Percentiles rank a stretch among this genome's conserved stretches.
Evolutionary conservation across 352 stramenopile species (phyloP).

Genomic region (Globisporangium sylvaticum): DNA sequence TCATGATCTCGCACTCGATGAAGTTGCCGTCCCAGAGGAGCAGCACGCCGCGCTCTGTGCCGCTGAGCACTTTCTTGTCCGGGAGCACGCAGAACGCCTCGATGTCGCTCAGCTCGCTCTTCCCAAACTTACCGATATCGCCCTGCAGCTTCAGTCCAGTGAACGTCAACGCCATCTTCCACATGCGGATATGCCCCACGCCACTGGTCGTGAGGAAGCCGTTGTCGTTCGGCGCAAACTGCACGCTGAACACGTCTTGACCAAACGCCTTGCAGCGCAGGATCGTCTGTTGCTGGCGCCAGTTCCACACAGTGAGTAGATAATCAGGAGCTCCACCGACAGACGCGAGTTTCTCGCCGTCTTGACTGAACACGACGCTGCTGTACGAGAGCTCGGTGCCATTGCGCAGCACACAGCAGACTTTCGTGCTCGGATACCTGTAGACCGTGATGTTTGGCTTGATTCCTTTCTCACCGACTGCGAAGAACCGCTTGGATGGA

Average conservation of each 20-base stretch:
- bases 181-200: constrained; percentile 94
- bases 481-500: constrained; percentile 68
- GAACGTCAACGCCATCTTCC: constrained; percentile 95
- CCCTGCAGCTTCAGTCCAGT: constrained; percentile 95
- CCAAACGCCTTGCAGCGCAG: constrained; percentile 92
- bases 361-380: constrained; percentile 65
- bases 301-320: constrained; percentile 92
- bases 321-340: constrained; percentile 88
- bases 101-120: constrained; percentile 92
- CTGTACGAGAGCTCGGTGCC: constrained; percentile 85
- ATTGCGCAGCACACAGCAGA: constrained; percentile 73
- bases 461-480: constrained; percentile 85
- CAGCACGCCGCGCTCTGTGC: constrained; percentile 81
- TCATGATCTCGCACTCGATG: constrained; percentile 92
- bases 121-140: constrained; percentile 95
- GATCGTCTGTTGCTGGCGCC: constrained; percentile 85
- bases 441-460: constrained; percentile 89
- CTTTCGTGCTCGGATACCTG: constrained; percentile 67
- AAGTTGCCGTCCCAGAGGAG: constrained; percentile 95
- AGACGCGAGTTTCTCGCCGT: constrained; percentile 87
- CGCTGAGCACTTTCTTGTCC: constrained; percentile 92
- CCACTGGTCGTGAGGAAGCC: constrained; percentile 90
- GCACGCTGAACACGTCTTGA: constrained; percentile 92
- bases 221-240: constrained; percentile 86
- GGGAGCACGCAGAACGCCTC: constrained; percentile 92